Percentiles rank a stretch among this genome's conserved stretches.
Conservation (phyloP, 2,329 filamentous ascomycete species). For the Coccinonectria pachysandricola region DNA sequence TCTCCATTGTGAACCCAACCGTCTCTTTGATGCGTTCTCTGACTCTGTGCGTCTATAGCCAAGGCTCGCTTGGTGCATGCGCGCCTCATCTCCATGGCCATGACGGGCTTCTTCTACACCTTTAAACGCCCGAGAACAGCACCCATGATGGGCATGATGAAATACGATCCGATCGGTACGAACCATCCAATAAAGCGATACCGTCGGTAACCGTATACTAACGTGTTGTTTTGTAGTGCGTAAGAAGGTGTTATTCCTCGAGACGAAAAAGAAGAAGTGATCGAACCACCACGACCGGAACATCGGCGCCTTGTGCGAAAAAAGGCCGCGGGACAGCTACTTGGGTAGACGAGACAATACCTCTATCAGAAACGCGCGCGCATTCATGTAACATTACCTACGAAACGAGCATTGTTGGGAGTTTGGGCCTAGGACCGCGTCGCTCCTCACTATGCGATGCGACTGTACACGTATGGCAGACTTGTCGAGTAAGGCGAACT, state of each 20-base stretch:
- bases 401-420: background rate
- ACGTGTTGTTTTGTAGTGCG: constrained; percentile 64
- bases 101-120: constrained; percentile 96
- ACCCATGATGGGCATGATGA: constrained; percentile 88
- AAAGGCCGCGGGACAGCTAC: constrained; percentile 2
- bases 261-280: constrained; percentile 72
- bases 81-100: constrained; percentile 93
- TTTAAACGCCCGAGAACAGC: constrained; percentile 72
- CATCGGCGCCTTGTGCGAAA: constrained; percentile 4
- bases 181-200: too few species aligned
- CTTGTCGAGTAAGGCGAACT: too few species aligned
- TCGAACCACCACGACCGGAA: too few species aligned
- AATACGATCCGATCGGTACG: constrained; percentile 93
- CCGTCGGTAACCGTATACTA: too few species aligned
- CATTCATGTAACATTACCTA: background rate
- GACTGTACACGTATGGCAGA: constrained; percentile 18
- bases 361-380: too few species aligned
- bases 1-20: too few species aligned
- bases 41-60: constrained; percentile 35
- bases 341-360: constrained; percentile 5
- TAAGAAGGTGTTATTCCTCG: constrained; percentile 91
- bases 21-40: too few species aligned
- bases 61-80: constrained; percentile 91
- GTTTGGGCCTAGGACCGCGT: constrained; percentile 7
- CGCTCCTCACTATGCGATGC: constrained; percentile 9